Evolutionary conservation across 177 flowering plant genomes (phyloP), one percentile per base, ranked within the genome.

Genomic region (Vitis hybrid): DNA sequence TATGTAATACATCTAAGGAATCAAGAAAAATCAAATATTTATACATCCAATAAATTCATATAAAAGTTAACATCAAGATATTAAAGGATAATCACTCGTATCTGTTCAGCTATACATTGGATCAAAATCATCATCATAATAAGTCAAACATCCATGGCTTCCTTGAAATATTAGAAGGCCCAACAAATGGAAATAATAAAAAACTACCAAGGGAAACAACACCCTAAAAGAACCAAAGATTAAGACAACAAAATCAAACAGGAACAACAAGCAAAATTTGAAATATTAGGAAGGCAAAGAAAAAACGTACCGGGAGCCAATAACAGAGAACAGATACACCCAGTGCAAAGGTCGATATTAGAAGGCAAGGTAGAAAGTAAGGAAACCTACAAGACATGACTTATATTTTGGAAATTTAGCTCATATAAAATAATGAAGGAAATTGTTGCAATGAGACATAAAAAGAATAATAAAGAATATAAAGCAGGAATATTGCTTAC

Each of bases 361-460:
- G 8, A 18, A 73, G 62, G 53, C 77, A 69, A 8, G 80, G 77
- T n/a, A 77, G 61, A 8, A 77, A 61, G 69, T 73, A 77, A 1
- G 93, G 93, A 74, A 87, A 87, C 74, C 89, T 87, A 70, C 81
- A 76, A 51, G 20, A 22, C 31, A 69, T 22, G 12, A 34, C 51
- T 16, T 18, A 48, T 16, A 7, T 6, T 26, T 19, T 18, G 55
- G 22, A 14, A 48, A 29, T 48, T 26, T 6, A 26, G 61, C 20
- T 3, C 3, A 68, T 34, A 53, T 2, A 20, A 15, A 6, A 56
- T 3, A 50, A 59, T 53, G 22, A 51, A 52, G 59, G 13, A 59
- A 2, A 13, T 29, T 11, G 0, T 13, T 20, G 13, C 58, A 59
- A 11, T 57, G 45, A 14, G 20, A 22, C 5, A 55, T 10, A 51